Conservation (phyloP, 805 yeast genomes). For the Lipomyces yamanashiensis region DNA sequence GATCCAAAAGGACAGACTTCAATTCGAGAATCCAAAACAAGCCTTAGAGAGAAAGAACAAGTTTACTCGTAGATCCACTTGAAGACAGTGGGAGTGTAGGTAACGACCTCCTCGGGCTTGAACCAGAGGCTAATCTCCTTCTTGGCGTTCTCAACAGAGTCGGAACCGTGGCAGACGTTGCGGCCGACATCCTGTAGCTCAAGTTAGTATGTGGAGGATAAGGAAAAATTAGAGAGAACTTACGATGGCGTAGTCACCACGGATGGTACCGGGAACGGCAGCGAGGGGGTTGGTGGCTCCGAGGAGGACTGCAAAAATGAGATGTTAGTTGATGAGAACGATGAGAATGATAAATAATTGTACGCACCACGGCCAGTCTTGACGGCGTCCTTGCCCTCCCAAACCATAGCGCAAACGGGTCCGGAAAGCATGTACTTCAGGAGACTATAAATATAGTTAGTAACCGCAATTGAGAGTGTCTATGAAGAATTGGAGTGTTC, state of each 20-base stretch:
- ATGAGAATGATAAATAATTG: not conserved
- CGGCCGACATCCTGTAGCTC: slow-evolving; percentile 83
- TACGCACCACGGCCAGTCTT: slow-evolving; percentile 84
- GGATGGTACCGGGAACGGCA: slow-evolving; percentile 99
- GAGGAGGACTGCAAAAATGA: slow-evolving; percentile 58
- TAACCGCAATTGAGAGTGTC: not conserved
- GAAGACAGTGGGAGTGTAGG: slow-evolving; percentile 83
- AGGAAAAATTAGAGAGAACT: not conserved
- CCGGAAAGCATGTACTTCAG: slow-evolving; percentile 86
- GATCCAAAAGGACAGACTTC: no score
- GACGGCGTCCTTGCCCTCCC: slow-evolving; percentile 99
- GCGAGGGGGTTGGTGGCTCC: slow-evolving; percentile 99
- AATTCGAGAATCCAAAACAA: not conserved
- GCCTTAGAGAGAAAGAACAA: not conserved
- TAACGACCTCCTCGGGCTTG: slow-evolving; percentile 93
- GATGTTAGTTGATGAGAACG: not conserved
- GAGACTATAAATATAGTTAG: slow-evolving; percentile 20
- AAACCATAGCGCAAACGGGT: slow-evolving; percentile 97
- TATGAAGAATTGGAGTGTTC: slow-evolving; percentile 55
- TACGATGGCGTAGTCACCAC: slow-evolving; percentile 93
- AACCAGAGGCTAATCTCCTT: slow-evolving; percentile 97
- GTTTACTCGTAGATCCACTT: slow-evolving; percentile 81
- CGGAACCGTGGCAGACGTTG: slow-evolving; percentile 99
- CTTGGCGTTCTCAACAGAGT: slow-evolving; percentile 96
- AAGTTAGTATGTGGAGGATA: not conserved